Conservation (phyloP, 306 rosid species). For the Fragaria nilgerrensis region DNA sequence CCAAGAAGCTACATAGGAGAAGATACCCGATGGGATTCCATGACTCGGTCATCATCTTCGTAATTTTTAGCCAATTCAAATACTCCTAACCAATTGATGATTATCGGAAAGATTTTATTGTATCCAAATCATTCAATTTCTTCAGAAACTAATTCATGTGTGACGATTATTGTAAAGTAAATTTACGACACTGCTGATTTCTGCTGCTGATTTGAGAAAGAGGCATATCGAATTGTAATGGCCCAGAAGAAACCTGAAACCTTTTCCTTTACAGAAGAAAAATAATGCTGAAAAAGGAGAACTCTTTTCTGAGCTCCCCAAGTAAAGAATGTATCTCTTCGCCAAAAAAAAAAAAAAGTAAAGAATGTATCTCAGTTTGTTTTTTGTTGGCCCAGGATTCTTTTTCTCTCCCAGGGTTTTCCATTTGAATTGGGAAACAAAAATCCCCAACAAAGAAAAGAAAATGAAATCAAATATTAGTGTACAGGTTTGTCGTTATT, state of each 20-base stretch:
- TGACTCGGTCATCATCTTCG: too few relatives aligned
- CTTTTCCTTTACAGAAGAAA: constrained; percentile 40
- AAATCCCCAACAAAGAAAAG: constrained; percentile 22
- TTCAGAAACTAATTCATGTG: too few relatives aligned
- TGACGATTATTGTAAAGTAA: too few relatives aligned
- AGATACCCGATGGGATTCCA: too few relatives aligned
- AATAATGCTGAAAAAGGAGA: constrained; percentile 1
- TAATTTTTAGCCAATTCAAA: not conserved
- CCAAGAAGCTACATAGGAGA: too few relatives aligned
- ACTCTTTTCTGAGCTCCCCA: constrained; percentile 32
- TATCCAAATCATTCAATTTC: too few relatives aligned
- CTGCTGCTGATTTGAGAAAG: not conserved
- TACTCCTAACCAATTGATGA: too few relatives aligned
- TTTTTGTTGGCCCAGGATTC: constrained; percentile 15
- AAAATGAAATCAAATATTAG: constrained; percentile 22
- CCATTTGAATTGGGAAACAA: not conserved
- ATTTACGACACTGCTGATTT: not conserved
- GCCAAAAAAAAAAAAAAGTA: constrained; percentile 12
- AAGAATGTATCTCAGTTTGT: constrained; percentile 33
- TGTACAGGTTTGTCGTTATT: constrained; percentile 57
- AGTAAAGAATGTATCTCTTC: not conserved
- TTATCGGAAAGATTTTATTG: too few relatives aligned
- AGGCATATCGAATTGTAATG: not conserved
- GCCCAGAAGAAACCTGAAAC: constrained; percentile 4
- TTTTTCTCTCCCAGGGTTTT: constrained; percentile 9